A percentile compares a stretch with the other conserved stretches of the same genome.
phyloP scores from a whole-genome alignment of 2,329 filamentous ascomycete species.

The Monosporascus sp. region DNA sequence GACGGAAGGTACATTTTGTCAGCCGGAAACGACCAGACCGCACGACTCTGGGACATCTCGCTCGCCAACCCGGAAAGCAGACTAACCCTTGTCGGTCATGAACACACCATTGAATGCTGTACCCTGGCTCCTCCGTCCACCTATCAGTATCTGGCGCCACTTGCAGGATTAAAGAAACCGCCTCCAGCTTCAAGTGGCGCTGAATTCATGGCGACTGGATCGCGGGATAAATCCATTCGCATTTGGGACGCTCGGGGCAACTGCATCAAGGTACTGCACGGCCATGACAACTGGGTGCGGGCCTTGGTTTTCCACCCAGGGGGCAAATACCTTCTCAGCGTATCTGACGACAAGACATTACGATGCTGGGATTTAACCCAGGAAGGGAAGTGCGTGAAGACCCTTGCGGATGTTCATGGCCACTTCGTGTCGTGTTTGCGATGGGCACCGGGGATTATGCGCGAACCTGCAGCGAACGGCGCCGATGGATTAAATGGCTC shows the following conservation, averaged over 20 bases:
- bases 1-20: slow-evolving; percentile 82
- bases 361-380: slow-evolving; percentile 91
- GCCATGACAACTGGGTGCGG: slow-evolving; percentile 93
- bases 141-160: slow-evolving; percentile 68
- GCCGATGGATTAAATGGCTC: slow-evolving; percentile 35
- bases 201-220: slow-evolving; percentile 86
- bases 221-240: slow-evolving; percentile 83
- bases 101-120: slow-evolving; percentile 81
- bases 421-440: slow-evolving; percentile 83
- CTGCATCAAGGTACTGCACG: slow-evolving; percentile 74
- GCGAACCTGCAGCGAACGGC: slow-evolving; percentile 46
- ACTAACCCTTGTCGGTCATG: slow-evolving; percentile 76
- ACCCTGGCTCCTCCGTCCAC: slow-evolving; percentile 74
- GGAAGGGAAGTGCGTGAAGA: slow-evolving; percentile 85
- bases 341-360: slow-evolving; percentile 84
- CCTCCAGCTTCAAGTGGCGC: slow-evolving; percentile 68
- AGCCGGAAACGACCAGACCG: slow-evolving; percentile 75
- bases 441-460: slow-evolving; percentile 76
- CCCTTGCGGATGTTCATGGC: slow-evolving; percentile 67
- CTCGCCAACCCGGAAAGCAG: slow-evolving; percentile 65
- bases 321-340: slow-evolving; percentile 82
- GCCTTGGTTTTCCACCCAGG: slow-evolving; percentile 84
- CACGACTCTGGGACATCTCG: slow-evolving; percentile 79
- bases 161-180: slow-evolving; percentile 80
- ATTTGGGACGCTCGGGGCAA: slow-evolving; percentile 84